Base-by-base conservation (phyloP, 306 rosid genomes). In the Prunus fruticosa region DNA sequence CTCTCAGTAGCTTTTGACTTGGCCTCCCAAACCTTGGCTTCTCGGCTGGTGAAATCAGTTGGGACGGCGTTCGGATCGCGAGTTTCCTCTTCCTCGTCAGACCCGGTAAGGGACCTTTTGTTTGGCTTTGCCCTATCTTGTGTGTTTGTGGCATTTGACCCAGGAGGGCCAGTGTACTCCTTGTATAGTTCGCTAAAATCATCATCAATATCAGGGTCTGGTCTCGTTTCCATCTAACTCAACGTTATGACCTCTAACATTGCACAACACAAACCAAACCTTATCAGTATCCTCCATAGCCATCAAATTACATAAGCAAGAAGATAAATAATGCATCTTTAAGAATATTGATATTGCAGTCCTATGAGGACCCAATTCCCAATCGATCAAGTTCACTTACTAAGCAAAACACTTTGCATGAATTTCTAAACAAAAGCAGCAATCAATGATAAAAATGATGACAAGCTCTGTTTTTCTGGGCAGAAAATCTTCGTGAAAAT, bases 21-120 rank as follows among this genome's bases (percentile, higher is more conserved):
- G 49, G 99, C 99, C 84, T 96, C 97, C 99, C 99, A 96, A 68
- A 96, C 93, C 90, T 96, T 96, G 13, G 99, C 99, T 84, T 96
- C 99, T 50, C 99, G 87, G 89, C 99, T 96, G 11, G 97, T 96
- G 71, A 96, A 96, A 87, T 91, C 99, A 8, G 97, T 96, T 3
- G 99, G 99, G 18, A 96, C 97, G 15, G 99, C 98, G 76, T 96
- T 96, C 20, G 99, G 99, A 71, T 96, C 97, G 14, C 89, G 90
- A 51, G 83, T 81, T 65, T 88, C 98, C 72, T 88, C 97, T 67
- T 92, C 98, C 82, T 88, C 98, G 1, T 92, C 97, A 10, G 96
- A 92, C 41, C 96, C 96, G 2, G 86, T 90, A 76, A 77, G 85
- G 6, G 97, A 92, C 89, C 97, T 91, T 77, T 92, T 96, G 74